Conservation (phyloP, 179 eudicot genomes). For the Spinacia oleracea region DNA sequence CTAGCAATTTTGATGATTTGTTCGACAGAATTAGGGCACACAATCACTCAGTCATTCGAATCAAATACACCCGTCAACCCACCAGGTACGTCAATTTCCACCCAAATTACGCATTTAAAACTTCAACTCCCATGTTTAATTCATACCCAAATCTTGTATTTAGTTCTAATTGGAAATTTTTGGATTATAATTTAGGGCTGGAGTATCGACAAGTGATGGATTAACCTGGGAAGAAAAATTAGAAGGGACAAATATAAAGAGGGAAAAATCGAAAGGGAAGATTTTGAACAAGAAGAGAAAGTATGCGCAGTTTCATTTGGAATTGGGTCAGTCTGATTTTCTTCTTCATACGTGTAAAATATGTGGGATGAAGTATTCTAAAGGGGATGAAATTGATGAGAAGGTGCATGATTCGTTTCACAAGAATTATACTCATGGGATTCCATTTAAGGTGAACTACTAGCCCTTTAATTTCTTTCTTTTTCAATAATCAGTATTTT, state of each 20-base stretch:
- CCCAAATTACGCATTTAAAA: not conserved
- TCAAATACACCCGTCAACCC: constrained; percentile 39
- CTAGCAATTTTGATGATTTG: constrained; percentile 21
- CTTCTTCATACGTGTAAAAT: constrained; percentile 60
- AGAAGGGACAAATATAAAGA: constrained; percentile 11
- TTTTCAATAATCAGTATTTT: not conserved
- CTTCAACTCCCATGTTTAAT: not conserved
- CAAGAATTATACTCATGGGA: constrained; percentile 71
- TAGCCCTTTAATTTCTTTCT: not conserved
- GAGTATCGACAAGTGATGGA: constrained; percentile 12
- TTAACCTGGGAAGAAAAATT: constrained; percentile 13
- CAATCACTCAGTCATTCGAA: constrained; percentile 18
- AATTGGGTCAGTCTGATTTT: constrained; percentile 94
- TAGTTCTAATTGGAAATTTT: not conserved
- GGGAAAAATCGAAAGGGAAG: constrained; percentile 34
- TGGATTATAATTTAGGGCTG: constrained; percentile 1
- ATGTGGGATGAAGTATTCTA: constrained; percentile 78
- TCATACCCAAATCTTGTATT: not conserved
- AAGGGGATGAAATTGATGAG: constrained; percentile 67
- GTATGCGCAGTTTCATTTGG: constrained; percentile 85
- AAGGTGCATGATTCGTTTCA: constrained; percentile 66
- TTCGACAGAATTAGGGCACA: constrained; percentile 23
- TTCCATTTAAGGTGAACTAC: constrained; percentile 65
- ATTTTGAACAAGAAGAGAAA: constrained; percentile 70
- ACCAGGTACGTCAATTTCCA: constrained; percentile 23